Evolutionary conservation across 768 basidiomycete genomes (phyloP).

Genomic region (Russula olivacea): DNA sequence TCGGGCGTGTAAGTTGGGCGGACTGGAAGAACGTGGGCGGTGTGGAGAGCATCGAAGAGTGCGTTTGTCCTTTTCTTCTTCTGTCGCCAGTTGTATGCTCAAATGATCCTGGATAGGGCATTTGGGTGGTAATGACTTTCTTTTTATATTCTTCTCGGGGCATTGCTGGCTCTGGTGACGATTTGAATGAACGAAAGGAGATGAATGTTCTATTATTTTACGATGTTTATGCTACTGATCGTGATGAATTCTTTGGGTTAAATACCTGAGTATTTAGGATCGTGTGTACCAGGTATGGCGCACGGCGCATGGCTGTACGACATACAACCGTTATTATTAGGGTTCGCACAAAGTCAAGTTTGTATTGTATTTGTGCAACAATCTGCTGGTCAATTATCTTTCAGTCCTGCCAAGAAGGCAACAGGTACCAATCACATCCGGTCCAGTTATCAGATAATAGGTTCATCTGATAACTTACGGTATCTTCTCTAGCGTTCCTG

Average conservation of each 20-base stretch:
- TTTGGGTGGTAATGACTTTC: constrained; percentile 3
- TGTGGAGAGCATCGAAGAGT: constrained; percentile 26
- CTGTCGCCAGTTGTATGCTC: background rate
- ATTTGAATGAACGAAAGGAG: background rate
- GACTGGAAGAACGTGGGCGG: constrained; percentile 28
- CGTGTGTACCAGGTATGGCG: background rate
- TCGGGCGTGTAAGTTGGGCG: constrained; percentile 32
- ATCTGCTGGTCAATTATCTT: background rate
- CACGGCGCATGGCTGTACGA: background rate
- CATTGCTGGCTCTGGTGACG: background rate
- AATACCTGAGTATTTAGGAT: background rate
- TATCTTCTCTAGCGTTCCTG: too few species aligned
- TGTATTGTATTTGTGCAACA: background rate
- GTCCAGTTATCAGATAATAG: too few species aligned
- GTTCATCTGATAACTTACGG: too few species aligned
- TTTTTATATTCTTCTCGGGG: background rate
- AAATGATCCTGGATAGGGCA: background rate
- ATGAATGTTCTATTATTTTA: background rate
- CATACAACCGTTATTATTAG: background rate
- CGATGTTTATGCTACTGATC: background rate
- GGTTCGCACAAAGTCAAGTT: background rate
- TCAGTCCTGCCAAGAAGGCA: too few species aligned
- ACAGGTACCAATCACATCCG: too few species aligned
- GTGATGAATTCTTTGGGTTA: background rate
- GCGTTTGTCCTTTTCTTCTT: background rate